Conservation (phyloP, 192 early-diverging fungal species). For the Umbelopsis sp. region DNA sequence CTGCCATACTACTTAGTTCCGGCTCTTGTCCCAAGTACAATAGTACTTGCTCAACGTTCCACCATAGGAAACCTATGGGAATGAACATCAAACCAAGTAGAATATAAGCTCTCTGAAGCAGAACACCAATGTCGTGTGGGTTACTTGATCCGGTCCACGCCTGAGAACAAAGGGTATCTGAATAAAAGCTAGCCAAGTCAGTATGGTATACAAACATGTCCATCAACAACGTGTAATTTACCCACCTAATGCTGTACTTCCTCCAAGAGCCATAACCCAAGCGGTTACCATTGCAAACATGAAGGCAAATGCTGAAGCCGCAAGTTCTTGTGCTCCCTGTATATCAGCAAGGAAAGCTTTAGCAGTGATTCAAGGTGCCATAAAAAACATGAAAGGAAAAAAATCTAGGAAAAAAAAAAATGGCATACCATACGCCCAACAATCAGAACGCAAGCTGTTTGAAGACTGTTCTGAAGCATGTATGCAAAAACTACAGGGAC, state of each 20-base stretch:
- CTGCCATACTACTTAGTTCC: slow-evolving; percentile 18
- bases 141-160: slow-evolving; percentile 70
- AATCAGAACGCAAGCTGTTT: slow-evolving; percentile 33
- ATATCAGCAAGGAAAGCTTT: background rate
- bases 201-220: background rate
- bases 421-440: slow-evolving; percentile 31
- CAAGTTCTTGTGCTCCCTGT: slow-evolving; percentile 57
- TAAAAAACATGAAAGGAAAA: background rate
- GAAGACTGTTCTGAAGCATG: slow-evolving; percentile 34
- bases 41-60: slow-evolving; percentile 22
- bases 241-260: slow-evolving; percentile 43
- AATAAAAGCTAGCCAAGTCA: slow-evolving; percentile 40
- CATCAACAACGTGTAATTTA: too few species aligned
- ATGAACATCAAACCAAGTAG: slow-evolving; percentile 34
- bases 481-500: slow-evolving; percentile 34
- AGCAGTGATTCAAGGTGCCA: background rate
- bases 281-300: slow-evolving; percentile 74
- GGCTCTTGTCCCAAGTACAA: slow-evolving; percentile 28
- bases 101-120: slow-evolving; percentile 55
- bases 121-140: slow-evolving; percentile 65
- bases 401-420: background rate
- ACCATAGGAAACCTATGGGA: slow-evolving; percentile 31
- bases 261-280: slow-evolving; percentile 67
- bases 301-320: slow-evolving; percentile 68
- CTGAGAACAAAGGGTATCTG: slow-evolving; percentile 75